Evolutionary conservation across 805 yeast genomes (phyloP).

Genomic region (Kodamaea neixiangensis): DNA sequence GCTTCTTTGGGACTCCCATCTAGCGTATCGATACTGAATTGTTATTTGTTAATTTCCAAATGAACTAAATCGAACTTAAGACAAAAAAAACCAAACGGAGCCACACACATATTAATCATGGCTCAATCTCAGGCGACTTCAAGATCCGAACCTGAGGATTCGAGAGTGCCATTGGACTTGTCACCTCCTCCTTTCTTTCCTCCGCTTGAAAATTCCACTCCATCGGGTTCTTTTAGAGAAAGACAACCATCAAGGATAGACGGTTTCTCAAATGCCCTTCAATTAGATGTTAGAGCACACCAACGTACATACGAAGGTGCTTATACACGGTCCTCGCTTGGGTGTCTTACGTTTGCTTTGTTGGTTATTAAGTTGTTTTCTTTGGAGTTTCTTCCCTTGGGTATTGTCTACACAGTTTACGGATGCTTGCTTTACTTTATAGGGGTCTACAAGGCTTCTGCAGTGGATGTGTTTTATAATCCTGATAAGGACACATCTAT

Average conservation of each 20-base stretch:
- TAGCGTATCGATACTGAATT: not conserved
- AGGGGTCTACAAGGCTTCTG: constrained; percentile 38
- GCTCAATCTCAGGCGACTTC: not conserved
- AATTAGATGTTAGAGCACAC: constrained; percentile 62
- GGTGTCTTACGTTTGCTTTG: constrained; percentile 65
- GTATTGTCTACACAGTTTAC: constrained; percentile 63
- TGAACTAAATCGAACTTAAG: too few relatives aligned
- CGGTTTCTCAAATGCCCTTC: constrained; percentile 38
- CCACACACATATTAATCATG: not conserved
- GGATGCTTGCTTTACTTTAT: constrained; percentile 47
- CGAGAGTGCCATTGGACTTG: not conserved
- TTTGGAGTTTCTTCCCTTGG: constrained; percentile 64
- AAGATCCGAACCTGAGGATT: not conserved
- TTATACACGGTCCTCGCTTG: constrained; percentile 70
- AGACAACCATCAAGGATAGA: constrained; percentile 37
- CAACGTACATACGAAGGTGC: constrained; percentile 88
- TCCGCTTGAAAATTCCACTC: not conserved
- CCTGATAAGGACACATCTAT: constrained; percentile 40
- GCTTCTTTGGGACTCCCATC: constrained; percentile 27
- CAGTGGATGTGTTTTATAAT: constrained; percentile 40
- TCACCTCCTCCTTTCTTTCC: not conserved
- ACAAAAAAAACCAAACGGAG: not conserved
- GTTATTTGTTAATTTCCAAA: constrained; percentile 10
- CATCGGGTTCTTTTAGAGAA: constrained; percentile 1
- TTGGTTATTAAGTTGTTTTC: constrained; percentile 66